These are phyloP conservation scores for Aspergillus avenaceus DNA, from an alignment of 495 filamentous ascomycete species.

Conservation along the genomic window DNA sequence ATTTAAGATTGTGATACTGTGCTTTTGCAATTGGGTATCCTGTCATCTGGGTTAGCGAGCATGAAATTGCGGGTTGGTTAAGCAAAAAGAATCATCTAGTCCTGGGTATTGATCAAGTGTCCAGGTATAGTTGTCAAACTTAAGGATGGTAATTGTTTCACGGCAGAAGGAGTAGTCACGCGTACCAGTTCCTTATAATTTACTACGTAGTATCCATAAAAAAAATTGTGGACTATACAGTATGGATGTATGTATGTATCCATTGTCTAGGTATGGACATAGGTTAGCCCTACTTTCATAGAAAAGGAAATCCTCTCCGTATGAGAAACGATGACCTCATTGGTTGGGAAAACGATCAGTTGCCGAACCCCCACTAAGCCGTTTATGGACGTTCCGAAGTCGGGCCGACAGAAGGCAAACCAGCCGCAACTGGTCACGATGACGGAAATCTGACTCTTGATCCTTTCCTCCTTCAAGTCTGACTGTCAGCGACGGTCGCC, in stretches of 20 bases:
- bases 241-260: too few relatives aligned
- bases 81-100: too few relatives aligned
- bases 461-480: too few relatives aligned
- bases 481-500: slow-evolving; percentile 4
- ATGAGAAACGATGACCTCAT: neutral
- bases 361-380: slow-evolving; percentile 2
- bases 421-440: slow-evolving; percentile 9
- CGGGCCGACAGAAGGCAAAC: slow-evolving; percentile 3
- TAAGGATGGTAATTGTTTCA: neutral
- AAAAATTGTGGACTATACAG: too few relatives aligned
- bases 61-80: too few relatives aligned
- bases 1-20: too few relatives aligned
- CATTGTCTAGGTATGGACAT: too few relatives aligned
- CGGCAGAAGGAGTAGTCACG: neutral
- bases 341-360: neutral
- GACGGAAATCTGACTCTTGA: slow-evolving; percentile 23
- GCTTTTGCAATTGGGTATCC: too few relatives aligned
- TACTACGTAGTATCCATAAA: neutral
- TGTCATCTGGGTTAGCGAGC: too few relatives aligned
- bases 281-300: too few relatives aligned
- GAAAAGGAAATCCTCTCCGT: too few relatives aligned
- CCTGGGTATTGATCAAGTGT: neutral
- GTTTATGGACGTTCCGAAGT: neutral
- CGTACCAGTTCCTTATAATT: too few relatives aligned
- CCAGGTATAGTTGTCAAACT: neutral